Evolutionary conservation across 805 yeast genomes (phyloP).

Genomic region (Lipomyces orientalis): DNA sequence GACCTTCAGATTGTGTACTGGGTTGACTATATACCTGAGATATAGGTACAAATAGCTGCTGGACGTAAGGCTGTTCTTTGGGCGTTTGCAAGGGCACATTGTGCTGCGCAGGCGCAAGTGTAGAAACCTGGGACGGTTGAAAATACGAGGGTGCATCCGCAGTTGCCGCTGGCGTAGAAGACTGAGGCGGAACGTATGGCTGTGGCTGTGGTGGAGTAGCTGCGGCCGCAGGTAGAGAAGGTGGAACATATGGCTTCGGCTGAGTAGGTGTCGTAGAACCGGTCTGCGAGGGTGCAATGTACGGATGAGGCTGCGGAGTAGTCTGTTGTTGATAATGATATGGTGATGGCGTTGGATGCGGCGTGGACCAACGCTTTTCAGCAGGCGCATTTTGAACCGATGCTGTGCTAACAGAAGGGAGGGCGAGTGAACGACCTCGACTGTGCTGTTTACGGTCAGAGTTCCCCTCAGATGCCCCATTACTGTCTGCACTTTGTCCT

Average conservation of each 20-base stretch:
- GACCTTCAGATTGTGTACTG: not conserved
- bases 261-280: not conserved
- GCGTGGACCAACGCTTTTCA: conserved; percentile 6
- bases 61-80: not conserved
- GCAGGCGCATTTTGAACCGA: not conserved
- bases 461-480: not conserved
- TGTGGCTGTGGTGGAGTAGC: not conserved
- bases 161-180: not conserved
- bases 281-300: not conserved
- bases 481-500: not conserved
- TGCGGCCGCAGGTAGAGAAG: not conserved
- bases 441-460: not conserved
- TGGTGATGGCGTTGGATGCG: not conserved
- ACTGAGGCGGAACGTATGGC: conserved; percentile 4
- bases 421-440: conserved; percentile 4
- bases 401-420: not conserved
- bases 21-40: not conserved
- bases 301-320: conserved; percentile 4
- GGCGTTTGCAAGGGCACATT: not conserved
- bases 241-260: conserved; percentile 1
- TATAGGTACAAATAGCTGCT: not conserved
- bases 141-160: not conserved
- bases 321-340: conserved; percentile 1
- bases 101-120: not conserved
- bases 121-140: not conserved